phyloP scores from a whole-genome alignment of 306 rosid genomes.

The Vigna reflexopilosa region DNA sequence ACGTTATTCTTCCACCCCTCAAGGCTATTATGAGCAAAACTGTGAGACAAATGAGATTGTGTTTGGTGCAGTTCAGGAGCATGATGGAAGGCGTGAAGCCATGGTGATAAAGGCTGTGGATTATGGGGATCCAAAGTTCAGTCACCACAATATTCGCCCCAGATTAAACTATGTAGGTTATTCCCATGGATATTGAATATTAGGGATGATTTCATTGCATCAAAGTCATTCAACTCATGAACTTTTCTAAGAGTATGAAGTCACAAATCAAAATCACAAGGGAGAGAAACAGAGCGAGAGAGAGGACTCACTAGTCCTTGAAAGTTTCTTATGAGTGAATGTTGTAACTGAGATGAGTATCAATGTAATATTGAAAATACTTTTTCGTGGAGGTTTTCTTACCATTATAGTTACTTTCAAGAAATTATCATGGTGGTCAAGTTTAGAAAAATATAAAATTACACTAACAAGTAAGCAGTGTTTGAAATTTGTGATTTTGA shows the following conservation, averaged over 20 bases:
- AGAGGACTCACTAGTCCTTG: neutral
- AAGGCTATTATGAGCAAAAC: conserved; percentile 72
- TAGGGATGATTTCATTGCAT: conserved; percentile 25
- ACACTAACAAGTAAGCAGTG: too few species aligned
- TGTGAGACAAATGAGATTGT: conserved; percentile 90
- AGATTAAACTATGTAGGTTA: conserved; percentile 70
- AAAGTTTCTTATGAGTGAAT: conserved; percentile 4
- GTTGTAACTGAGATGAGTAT: conserved; percentile 26
- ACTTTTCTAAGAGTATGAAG: neutral
- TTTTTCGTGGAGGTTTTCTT: too few species aligned
- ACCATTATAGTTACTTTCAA: too few species aligned
- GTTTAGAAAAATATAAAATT: too few species aligned
- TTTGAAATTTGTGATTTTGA: too few species aligned
- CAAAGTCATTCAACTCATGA: conserved; percentile 8
- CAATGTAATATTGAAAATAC: too few species aligned
- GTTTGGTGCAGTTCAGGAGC: conserved; percentile 97
- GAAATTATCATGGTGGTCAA: too few species aligned
- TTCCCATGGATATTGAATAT: conserved; percentile 65
- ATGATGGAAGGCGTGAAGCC: conserved; percentile 83
- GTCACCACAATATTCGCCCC: conserved; percentile 75
- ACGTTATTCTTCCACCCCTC: conserved; percentile 71
- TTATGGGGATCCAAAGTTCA: conserved; percentile 72
- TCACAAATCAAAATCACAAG: conserved; percentile 2
- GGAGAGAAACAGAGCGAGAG: neutral
- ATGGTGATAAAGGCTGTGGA: conserved; percentile 95